Evolutionary conservation across 2,329 filamentous ascomycete genomes (phyloP).

Genomic region (Raffaelea albimanens): DNA sequence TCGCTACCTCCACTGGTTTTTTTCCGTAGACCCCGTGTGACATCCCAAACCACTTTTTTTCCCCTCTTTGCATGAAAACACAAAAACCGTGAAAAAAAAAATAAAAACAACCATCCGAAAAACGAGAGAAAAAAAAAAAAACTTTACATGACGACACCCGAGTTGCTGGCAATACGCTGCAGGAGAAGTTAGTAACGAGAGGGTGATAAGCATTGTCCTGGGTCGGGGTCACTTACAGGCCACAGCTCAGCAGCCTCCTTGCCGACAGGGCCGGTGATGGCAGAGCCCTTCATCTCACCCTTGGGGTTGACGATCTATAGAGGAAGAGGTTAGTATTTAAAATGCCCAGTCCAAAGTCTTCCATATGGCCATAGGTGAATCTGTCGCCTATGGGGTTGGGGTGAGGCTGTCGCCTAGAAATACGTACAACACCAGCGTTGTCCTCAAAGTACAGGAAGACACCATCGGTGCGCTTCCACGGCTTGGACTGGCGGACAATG

Average conservation of each 20-base stretch:
- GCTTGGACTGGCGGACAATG: constrained; percentile 70
- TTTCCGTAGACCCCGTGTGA: constrained; percentile 1
- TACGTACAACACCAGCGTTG: constrained; percentile 86
- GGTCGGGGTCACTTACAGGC: constrained; percentile 81
- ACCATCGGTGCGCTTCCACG: constrained; percentile 97
- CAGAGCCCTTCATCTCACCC: constrained; percentile 99
- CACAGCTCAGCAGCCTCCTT: constrained; percentile 99
- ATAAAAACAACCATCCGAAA: not conserved
- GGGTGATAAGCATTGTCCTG: not conserved
- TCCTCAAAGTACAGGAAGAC: constrained; percentile 99
- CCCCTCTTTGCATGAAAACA: too few relatives aligned
- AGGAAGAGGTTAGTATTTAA: not conserved
- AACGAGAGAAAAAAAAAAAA: constrained; percentile 7
- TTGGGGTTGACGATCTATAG: constrained; percentile 97
- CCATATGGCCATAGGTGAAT: too few relatives aligned
- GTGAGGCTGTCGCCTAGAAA: not conserved
- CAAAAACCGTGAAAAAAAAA: constrained; percentile 2
- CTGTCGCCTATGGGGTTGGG: too few relatives aligned
- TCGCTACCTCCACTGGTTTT: too few relatives aligned
- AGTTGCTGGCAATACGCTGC: constrained; percentile 99
- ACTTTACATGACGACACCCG: constrained; percentile 98
- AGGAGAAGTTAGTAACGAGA: constrained; percentile 20
- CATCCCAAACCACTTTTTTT: not conserved
- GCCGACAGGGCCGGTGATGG: constrained; percentile 97
- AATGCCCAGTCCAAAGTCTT: too few relatives aligned